A percentile compares a stretch with the other conserved stretches of the same genome.
Conservation (phyloP, 2,329 filamentous ascomycete species). For the Fusarium sp. region DNA sequence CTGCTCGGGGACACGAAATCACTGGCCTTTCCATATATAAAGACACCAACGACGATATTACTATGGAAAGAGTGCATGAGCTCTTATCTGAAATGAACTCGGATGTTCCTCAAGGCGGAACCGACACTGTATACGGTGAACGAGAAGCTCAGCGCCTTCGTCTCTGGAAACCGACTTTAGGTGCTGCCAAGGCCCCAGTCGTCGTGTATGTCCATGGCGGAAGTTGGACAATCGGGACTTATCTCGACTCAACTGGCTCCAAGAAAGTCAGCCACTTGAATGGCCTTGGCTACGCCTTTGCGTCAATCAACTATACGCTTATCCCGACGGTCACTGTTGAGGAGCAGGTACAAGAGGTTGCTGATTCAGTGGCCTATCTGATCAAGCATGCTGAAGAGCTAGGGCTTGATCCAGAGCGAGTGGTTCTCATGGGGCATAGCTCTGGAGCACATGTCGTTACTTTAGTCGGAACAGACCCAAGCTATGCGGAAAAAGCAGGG, state of each 20-base stretch:
- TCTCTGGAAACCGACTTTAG: not conserved
- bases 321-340: not conserved
- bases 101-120: not conserved
- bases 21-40: not conserved
- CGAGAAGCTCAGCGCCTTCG: not conserved
- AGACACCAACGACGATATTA: not conserved
- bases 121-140: not conserved
- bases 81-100: not conserved
- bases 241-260: constrained; percentile 9
- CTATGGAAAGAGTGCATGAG: not conserved
- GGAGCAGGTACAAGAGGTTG: constrained; percentile 13
- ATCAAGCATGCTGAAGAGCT: not conserved
- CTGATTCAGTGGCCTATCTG: not conserved
- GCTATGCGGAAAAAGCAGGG: not conserved
- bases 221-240: constrained; percentile 8
- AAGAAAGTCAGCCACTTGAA: constrained; percentile 4
- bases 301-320: not conserved
- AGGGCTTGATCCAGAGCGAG: rapidly evolving
- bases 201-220: constrained; percentile 2
- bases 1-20: not conserved
- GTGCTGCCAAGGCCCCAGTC: not conserved
- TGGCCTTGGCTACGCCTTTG: not conserved
- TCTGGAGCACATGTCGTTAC: constrained; percentile 8
- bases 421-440: constrained; percentile 13
- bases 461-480: not conserved